Base-by-base conservation (phyloP, 2,329 filamentous ascomycete genomes). In the Thielaviopsis populi region DNA sequence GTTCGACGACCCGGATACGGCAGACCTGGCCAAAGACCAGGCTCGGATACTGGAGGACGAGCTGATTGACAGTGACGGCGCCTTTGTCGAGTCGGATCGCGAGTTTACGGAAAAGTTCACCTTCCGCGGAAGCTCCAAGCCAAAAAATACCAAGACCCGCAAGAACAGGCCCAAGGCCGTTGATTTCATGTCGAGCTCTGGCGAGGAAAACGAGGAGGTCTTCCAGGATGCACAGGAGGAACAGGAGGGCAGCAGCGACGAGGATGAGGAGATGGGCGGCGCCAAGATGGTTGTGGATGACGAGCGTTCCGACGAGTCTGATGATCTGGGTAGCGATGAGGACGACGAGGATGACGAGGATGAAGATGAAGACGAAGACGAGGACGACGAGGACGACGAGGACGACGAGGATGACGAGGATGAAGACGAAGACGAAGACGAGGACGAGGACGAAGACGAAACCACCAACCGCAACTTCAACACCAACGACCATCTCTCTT, bases 51-150 rank as follows among this genome's bases (percentile, higher is more conserved):
- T 76, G n/a, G 76, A 77, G 64, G 80, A 82, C 53, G 83, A 84
- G 33, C 83, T 86, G 68, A 85, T 86, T 65, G 78, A 81, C 59
- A 85, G 83, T 69, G 83, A 86, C 64, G 75, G 81, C 42, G 92
- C 90, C 0, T 85, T 97, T 71, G 88, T 85, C 2, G 85, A 88
- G 63, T 94, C 89, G 68, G 92, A 97, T 69, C 86, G 89, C 68
- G 90, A 95, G 72, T 81, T 81, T 61, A 90, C 96, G 70, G 84
- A 87, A 68, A 83, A 83, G 0, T 96, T 88, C 71, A 82, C 76
- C 0, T 85, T 86, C 68, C 75, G 80, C 40, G 82, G 82, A 24
- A 85, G 82, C 72, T 79, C 78, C 1, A 81, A 80, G 67, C 76
- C 79, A 3, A 75, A 73, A 62, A 71, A 70, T 17, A 68, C 73